Evolutionary conservation across 208 protist genomes (phyloP).

Genomic region (Crithidia sp.): DNA sequence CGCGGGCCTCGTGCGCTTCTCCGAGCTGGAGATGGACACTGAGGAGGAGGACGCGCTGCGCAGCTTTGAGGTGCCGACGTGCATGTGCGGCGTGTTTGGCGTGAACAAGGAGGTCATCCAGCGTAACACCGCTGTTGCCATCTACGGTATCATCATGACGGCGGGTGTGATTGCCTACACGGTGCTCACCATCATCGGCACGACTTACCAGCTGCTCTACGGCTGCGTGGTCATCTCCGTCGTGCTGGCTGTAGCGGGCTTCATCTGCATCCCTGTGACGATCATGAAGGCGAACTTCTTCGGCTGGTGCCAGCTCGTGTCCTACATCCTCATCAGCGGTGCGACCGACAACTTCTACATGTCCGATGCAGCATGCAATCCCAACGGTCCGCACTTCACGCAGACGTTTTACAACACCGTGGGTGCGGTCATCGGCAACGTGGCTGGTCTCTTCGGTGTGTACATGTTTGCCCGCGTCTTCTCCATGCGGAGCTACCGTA

Average conservation of each 20-base stretch:
- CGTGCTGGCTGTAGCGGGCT: slow-evolving; percentile 38
- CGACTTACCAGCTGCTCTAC: slow-evolving; percentile 39
- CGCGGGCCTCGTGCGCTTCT: slow-evolving; percentile 7
- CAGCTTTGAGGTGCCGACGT: not conserved
- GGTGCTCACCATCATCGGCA: slow-evolving; percentile 37
- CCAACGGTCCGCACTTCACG: slow-evolving; percentile 55
- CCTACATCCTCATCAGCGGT: slow-evolving; percentile 49
- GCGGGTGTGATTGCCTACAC: slow-evolving; percentile 34
- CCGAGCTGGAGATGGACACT: slow-evolving; percentile 6
- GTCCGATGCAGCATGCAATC: slow-evolving; percentile 34
- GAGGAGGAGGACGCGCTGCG: not conserved
- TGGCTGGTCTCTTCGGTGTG: slow-evolving; percentile 39
- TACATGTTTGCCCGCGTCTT: slow-evolving; percentile 51
- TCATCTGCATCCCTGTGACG: slow-evolving; percentile 47
- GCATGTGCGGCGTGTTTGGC: slow-evolving; percentile 22
- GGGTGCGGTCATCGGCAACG: slow-evolving; percentile 39
- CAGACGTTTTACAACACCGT: slow-evolving; percentile 58
- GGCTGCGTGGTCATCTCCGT: slow-evolving; percentile 36
- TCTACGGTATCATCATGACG: slow-evolving; percentile 48
- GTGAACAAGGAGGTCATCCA: slow-evolving; percentile 35
- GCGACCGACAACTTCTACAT: slow-evolving; percentile 63
- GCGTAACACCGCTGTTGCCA: slow-evolving; percentile 25
- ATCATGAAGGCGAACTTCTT: slow-evolving; percentile 64
- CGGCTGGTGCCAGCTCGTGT: slow-evolving; percentile 38
- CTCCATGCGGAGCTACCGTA: slow-evolving; percentile 44